Evolutionary conservation across 2,329 filamentous ascomycete species (phyloP), one percentile per base, ranked within the genome.

Genomic region (Beauveria pseudobassiana): DNA sequence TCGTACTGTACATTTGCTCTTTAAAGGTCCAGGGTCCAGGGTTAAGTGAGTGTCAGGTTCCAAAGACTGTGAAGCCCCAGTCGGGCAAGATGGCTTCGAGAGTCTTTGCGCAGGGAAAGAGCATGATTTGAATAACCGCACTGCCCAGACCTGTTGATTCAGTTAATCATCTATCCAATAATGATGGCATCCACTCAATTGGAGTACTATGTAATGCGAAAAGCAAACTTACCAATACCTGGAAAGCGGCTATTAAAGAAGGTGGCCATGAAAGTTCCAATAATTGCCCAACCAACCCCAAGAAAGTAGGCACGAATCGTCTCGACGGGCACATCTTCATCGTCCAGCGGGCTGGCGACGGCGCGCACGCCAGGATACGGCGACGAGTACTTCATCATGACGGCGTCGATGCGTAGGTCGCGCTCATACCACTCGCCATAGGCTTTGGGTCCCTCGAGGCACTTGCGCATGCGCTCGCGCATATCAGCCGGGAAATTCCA

Each of bases 1-100:
- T 81, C 3, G 80, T 80, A 42, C 84, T 80, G n/a, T 85, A 70
- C 75, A 83, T 82, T 66, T 86, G 83, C 69, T 86, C 83, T 67
- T 86, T 86, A 66, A 78, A 79, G 55, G 78, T 81, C 69, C 85
- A 85, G 0, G 76, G 77, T 0, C 82, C 81, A 0, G 82, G 80
- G 64, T 84, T 84, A 16, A 83, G 71, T 9, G 73, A 75, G 63
- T 79, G 73, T 10, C 74, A 71, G 1, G 70, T 64, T 0, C 78
- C 78, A 56, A 72, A 72, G 5, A 81, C 58, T 0, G 72, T 76
- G 61, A 82, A 62, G 4, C 77, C 75, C 72, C 76, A 78, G 57
- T 77, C 75, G 0, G 80, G 80, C 0, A 83, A 66, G 16, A 72
- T 64, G 46, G 66, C 74, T 14, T 78, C 78, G 40, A 80, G 70